Evolutionary conservation across 2,329 filamentous ascomycete genomes (phyloP), one percentile per base, ranked within the genome.

Genomic region (Trichoderma atroviride): DNA sequence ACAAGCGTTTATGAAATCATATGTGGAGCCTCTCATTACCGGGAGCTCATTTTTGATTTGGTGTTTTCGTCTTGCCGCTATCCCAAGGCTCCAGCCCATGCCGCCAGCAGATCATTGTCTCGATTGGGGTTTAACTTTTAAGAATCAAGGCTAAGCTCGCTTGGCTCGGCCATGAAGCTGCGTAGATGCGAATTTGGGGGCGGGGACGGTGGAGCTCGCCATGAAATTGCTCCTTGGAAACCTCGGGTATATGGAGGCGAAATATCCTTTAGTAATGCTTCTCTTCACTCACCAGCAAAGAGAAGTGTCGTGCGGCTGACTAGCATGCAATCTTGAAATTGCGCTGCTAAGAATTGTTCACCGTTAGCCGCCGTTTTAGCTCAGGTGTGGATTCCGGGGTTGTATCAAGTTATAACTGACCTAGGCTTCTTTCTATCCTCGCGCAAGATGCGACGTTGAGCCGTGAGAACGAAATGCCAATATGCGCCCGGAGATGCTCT

Each of bases 1-100:
- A 50, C 16, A 59, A 55, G 52, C 27, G 52, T 37, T 27, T 19
- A 64, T 63, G 61, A 29, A 63, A 37, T 63, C 47, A 64, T 29
- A 22, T 37, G 61, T 53, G 60, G 60, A 63, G 60, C 31, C 40
- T 9, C 43, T 24, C n/a, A 50, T 50, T 50, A 35, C 55, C 55
- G n/a, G 55, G 6, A 55, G 24, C 40, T n/a, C 40, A 6, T 43
- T 33, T 14, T 27, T 16, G 37, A 37, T 53, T 27, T 14, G 16
- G 40, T 50, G 33, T 31, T 35, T 13, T 14, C 33, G 29, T 62
- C 19, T 62, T 62, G 43, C 24, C 35, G 16, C 11, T 10, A 1
- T 33, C 40, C 24, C 7, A 33, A 10, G 33, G 31, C 33, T 59
- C 24, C 7, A 33, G 6, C 22, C 16, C 27, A 55, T 14, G 6